A percentile compares a stretch with the other conserved stretches of the same genome.
These are phyloP conservation scores for Talaromyces ruber DNA, from an alignment of 495 filamentous ascomycete genomes.

Conservation along the genomic window DNA sequence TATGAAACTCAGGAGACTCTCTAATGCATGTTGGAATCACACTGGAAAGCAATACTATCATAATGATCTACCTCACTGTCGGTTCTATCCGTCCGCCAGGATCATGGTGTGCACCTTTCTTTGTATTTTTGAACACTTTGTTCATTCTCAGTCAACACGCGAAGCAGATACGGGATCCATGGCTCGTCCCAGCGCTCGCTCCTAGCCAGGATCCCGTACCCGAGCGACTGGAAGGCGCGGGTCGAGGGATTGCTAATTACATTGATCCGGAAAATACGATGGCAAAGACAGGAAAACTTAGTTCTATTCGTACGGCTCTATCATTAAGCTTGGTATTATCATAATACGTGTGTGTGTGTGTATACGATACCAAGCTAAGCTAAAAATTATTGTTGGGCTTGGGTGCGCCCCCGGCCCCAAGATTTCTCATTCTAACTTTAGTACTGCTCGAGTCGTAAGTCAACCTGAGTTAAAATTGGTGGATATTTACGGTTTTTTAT, in stretches of 20 bases:
- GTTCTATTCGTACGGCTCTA: neutral
- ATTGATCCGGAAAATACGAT: neutral
- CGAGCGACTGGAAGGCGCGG: constrained; percentile 6
- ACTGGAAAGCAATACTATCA: neutral
- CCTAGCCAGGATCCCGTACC: neutral
- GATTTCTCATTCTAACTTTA: neutral
- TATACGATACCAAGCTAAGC: neutral
- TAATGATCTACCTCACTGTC: neutral
- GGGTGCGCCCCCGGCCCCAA: constrained; percentile 1
- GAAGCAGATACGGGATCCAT: neutral
- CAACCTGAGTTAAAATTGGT: neutral
- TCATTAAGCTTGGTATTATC: neutral
- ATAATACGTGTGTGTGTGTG: neutral
- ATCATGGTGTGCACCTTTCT: neutral
- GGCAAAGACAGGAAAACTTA: neutral
- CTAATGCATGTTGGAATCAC: neutral
- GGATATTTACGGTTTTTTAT: constrained; percentile 1
- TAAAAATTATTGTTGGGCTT: neutral
- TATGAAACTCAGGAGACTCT: neutral
- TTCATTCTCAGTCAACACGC: neutral
- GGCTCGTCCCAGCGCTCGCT: neutral
- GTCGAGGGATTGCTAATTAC: neutral
- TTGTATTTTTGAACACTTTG: neutral
- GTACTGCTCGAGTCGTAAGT: neutral
- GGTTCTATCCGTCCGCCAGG: neutral